A percentile compares a stretch with the other conserved stretches of the same genome.
Conservation (phyloP, 768 basidiomycete species). For the Lanmaoa rubissima region DNA sequence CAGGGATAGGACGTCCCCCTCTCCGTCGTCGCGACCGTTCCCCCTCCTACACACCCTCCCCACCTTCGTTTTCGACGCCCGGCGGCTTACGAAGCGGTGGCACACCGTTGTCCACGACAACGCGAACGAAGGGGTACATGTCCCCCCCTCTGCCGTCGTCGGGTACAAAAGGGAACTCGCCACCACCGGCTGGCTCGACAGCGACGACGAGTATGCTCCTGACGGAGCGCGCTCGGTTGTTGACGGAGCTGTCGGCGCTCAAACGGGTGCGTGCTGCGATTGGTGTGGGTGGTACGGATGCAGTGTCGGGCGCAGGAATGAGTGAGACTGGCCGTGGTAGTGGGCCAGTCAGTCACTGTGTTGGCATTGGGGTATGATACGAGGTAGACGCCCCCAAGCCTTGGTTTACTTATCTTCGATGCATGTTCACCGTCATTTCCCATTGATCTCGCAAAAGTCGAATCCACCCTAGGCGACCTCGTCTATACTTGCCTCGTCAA, state of each 20-base stretch:
- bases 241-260: constrained; percentile 53
- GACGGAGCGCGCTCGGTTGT: constrained; percentile 54
- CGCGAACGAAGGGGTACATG: too few relatives aligned
- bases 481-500: too few relatives aligned
- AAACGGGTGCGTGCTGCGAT: constrained; percentile 26
- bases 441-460: too few relatives aligned
- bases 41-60: constrained; percentile 15
- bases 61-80: neutral
- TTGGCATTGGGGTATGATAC: constrained; percentile 12
- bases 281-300: neutral
- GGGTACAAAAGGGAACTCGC: neutral
- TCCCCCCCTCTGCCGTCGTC: neutral
- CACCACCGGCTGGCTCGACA: constrained; percentile 29
- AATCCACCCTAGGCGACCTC: too few relatives aligned
- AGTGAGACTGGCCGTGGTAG: neutral
- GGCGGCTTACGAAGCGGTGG: too few relatives aligned
- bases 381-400: too few relatives aligned
- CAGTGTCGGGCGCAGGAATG: neutral
- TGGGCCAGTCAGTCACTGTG: neutral
- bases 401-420: too few relatives aligned
- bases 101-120: neutral
- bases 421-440: too few relatives aligned
- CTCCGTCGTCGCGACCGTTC: constrained; percentile 1
- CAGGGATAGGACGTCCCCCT: neutral
- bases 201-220: constrained; percentile 48